Base-by-base conservation (phyloP, 2,329 filamentous ascomycete genomes). In the Microcyclospora tardicrescens region DNA sequence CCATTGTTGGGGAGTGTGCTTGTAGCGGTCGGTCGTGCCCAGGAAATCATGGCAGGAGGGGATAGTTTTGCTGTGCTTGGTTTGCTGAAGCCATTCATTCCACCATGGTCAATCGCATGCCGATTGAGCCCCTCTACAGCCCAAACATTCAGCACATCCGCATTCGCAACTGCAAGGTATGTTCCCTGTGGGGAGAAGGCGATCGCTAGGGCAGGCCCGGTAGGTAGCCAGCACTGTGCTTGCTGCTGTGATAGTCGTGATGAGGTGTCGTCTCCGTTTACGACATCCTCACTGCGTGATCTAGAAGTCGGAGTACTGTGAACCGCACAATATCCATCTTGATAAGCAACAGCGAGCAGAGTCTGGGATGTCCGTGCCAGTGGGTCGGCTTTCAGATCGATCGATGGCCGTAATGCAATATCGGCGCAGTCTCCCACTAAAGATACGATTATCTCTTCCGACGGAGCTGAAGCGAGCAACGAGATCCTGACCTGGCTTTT, bases 61-160 rank as follows among this genome's bases (percentile, higher is more conserved):
- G 53, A 48, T 55, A 55, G 59, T 1, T 48, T 52, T 1, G 58
- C 41, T 1, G 48, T 49, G 44, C 28, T 43, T 39, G 33, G 14
- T 34, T 10, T 44, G 39, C 16, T 45, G 39, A 9, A 36, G 15
- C 16, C 40, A 24, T 2, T 44, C 43, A 14, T 48, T 47, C 13
- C 44, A 41, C 10, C 47, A 46, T 9, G 9, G 10, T 16, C 24
- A 15, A 10, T 10, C 34, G n/a, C 10, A 10, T 16, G 28, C 12
- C 8, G 6, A 29, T 37, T 35, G 12, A 52, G 43, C 8, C 45
- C 40, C 13, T 54, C 52, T 8, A 45, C 41, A 12, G 51, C 44
- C 65, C 66, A 70, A n/a, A 70, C 53, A 5, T 62, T 62, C 10
- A 68, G 57, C 6, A 60, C 53, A 41, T 67, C 62, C 6, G 56